Evolutionary conservation across 805 yeast species (phyloP).

Genomic region (Suhomyces emberorum): DNA sequence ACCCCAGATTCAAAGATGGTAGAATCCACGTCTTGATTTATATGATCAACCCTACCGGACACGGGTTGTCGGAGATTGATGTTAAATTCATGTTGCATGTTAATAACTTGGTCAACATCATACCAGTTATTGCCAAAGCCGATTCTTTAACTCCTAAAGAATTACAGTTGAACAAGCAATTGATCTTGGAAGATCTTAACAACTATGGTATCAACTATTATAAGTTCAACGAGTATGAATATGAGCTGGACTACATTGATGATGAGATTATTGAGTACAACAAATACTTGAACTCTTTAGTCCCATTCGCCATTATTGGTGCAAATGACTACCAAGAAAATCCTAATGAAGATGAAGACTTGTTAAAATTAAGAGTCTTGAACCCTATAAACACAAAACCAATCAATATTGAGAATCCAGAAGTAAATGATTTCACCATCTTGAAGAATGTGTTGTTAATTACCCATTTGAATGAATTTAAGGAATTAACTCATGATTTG

Average conservation of each 20-base stretch:
- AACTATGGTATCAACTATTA: slow-evolving; percentile 68
- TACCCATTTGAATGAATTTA: slow-evolving; percentile 83
- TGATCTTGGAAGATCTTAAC: slow-evolving; percentile 74
- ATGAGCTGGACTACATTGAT: slow-evolving; percentile 47
- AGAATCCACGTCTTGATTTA: slow-evolving; percentile 63
- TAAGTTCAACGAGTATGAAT: slow-evolving; percentile 63
- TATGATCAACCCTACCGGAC: slow-evolving; percentile 45
- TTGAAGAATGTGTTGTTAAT: slow-evolving; percentile 76
- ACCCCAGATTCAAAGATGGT: slow-evolving; percentile 81
- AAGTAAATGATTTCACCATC: slow-evolving; percentile 74
- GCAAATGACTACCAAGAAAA: slow-evolving; percentile 58
- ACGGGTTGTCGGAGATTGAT: slow-evolving; percentile 43
- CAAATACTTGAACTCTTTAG: slow-evolving; percentile 56
- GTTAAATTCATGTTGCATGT: slow-evolving; percentile 40
- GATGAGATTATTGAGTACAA: slow-evolving; percentile 66
- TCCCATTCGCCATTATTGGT: slow-evolving; percentile 70
- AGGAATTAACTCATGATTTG: slow-evolving; percentile 83
- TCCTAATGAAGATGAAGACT: slow-evolving; percentile 33
- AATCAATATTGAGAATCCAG: slow-evolving; percentile 66
- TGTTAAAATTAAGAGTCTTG: slow-evolving; percentile 52
- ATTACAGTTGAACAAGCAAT: slow-evolving; percentile 63
- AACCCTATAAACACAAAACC: slow-evolving; percentile 48
- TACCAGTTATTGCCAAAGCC: slow-evolving; percentile 44
- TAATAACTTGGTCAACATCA: slow-evolving; percentile 40
- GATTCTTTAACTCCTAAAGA: slow-evolving; percentile 41